Evolutionary conservation across 2,329 filamentous ascomycete genomes (phyloP), one percentile per base, ranked within the genome.

Genomic region (Sphaerostilbella broomeana): DNA sequence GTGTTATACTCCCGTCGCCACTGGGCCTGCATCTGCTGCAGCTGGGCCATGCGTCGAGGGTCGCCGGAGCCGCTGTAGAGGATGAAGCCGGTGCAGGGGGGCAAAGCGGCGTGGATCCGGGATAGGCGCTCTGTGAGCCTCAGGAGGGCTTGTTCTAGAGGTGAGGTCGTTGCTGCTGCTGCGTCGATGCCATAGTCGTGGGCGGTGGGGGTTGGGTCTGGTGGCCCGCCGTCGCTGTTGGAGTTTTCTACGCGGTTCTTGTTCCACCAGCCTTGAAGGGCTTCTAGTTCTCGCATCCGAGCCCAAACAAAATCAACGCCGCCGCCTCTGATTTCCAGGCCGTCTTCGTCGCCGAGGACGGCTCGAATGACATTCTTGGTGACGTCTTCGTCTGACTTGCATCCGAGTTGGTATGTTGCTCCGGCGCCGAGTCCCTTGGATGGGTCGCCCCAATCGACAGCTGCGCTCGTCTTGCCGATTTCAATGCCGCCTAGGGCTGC

Each of bases 401-500:
- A 81, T 12, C 71, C 70, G 28, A 82, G 69, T 24, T 70, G 64
- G 46, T 73, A 64, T 4, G 69, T 76, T 4, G 78, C 75, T 29
- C 73, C 73, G 30, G 64, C 68, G 34, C 75, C 75, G 5, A 69
- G 67, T 12, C 75, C 76, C 52, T 73, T 73, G 38, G 67, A 65
- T 11, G 86, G 84, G 44, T 88, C 83, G 35, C 89, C 90, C 84
- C 90, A 95, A 62, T 98, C 92, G 16, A 97, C 74, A 21, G 94
- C 78, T 2, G 84, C 85, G 43, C 80, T 83, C 1, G 72, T 77
- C 59, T 81, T 81, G 47, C 74, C 74, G 4, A 69, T 65, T 24
- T 72, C 66, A 9, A 69, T 46, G 16, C 76, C 75, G 20, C 75
- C 75, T 9, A 67, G 71, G 11, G 79, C 79, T 3, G 67, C 68